Evolutionary conservation across 176 grass and related monocot species (phyloP), one percentile per base, ranked within the genome.

Genomic region (Triticum turgidum): DNA sequence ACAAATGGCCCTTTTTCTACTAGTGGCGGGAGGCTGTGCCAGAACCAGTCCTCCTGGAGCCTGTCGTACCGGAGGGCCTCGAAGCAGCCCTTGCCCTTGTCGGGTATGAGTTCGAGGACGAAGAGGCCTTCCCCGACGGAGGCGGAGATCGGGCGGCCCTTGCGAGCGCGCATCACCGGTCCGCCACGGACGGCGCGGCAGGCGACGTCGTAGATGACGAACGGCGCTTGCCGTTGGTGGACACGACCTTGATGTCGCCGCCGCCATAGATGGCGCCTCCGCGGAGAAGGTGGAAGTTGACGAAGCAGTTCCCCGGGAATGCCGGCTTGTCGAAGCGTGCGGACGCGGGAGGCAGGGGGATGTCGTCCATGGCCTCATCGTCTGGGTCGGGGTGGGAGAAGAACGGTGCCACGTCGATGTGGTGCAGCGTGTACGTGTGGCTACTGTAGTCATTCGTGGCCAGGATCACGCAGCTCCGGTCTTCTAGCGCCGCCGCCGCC

Each of bases 361-460:
- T 1, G 61, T 21, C 78, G 6, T 42, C 35, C 71, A 74, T 49
- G 71, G 71, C 41, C 3, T 74, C n/a, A 12, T 24, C 44, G 38
- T 65, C 61, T 7, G 61, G 37, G 3, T 80, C 78, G 4, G 77
- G 59, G 33, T 2, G 77, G 59, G 61, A 45, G 59, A 80, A 80
- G n/a, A 80, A 45, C 12, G 78, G 34, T 4, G 59, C 61, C n/a
- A 11, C 78, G 61, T 80, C 78, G 78, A 80, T 27, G 78, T 65
- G n/a, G 78, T 80, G 61, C 38, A 80, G n/a, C 22, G 61, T 44
- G 61, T 45, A 80, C 13, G 78, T 80, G 37, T 18, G 3, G 61
- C 0, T 42, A 17, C 22, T 29, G 61, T 65, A 17, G 61, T 80
- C 78, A 61, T 5, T 65, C n/a, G 38, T 24, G 8, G 12, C 41